Evolutionary conservation across 1,139 yeast species (phyloP).

Genomic region (Pichia cactophila): DNA sequence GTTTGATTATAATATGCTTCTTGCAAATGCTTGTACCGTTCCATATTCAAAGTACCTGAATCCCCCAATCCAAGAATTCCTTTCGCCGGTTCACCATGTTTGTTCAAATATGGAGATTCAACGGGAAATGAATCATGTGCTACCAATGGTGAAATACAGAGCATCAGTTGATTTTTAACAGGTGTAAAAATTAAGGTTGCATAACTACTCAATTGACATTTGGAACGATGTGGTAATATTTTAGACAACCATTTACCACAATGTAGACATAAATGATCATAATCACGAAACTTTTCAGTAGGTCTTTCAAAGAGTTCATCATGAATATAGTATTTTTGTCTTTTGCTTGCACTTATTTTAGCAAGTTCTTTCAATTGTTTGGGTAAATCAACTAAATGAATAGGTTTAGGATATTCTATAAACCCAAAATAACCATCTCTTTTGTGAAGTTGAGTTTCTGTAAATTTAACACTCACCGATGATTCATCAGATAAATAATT

Average conservation of each 20-base stretch:
- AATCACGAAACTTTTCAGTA: conserved; percentile 12
- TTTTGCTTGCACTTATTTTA: background rate
- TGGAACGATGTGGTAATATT: conserved; percentile 9
- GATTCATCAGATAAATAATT: background rate
- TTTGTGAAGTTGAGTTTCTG: background rate
- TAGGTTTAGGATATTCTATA: conserved; percentile 19
- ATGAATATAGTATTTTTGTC: background rate
- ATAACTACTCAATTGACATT: conserved; percentile 20
- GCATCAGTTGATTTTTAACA: conserved; percentile 17
- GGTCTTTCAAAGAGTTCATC: background rate
- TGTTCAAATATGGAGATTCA: conserved; percentile 56
- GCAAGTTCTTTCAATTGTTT: conserved; percentile 20
- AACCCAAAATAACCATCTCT: conserved; percentile 5
- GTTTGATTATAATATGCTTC: conserved; percentile 46
- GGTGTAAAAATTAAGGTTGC: conserved; percentile 23
- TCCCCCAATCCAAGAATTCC: conserved; percentile 46
- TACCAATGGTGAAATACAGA: conserved; percentile 7
- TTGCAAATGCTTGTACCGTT: conserved; percentile 49
- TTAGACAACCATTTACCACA: conserved; percentile 20
- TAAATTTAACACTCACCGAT: background rate
- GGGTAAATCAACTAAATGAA: conserved; percentile 21
- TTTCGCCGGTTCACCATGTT: conserved; percentile 64
- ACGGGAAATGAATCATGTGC: conserved; percentile 7
- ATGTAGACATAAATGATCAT: conserved; percentile 18
- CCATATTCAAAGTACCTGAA: conserved; percentile 42